Evolutionary conservation across 192 early-diverging fungal species (phyloP).

Genomic region (Dispira simplex): DNA sequence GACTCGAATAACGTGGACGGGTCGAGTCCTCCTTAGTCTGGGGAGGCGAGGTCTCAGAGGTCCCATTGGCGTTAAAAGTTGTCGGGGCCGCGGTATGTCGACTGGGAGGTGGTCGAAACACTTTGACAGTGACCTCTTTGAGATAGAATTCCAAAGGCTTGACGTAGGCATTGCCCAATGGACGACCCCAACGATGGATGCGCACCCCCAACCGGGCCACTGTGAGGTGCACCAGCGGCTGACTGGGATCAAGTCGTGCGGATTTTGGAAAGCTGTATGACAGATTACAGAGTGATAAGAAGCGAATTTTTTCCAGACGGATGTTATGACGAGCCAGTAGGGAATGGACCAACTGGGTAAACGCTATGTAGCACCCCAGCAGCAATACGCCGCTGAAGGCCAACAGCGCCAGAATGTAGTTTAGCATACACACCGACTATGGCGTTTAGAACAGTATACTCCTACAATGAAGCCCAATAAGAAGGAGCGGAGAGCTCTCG

Average conservation of each 20-base stretch:
- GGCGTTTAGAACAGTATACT: too few relatives aligned
- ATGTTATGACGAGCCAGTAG: constrained; percentile 5
- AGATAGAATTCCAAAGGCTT: constrained; percentile 10
- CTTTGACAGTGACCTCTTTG: constrained; percentile 5
- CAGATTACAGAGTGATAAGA: constrained; percentile 7
- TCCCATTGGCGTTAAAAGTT: not conserved
- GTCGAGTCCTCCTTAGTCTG: too few relatives aligned
- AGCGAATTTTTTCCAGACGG: constrained; percentile 10
- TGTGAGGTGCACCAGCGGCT: constrained; percentile 2
- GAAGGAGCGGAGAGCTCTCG: too few relatives aligned
- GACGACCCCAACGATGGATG: constrained; percentile 10
- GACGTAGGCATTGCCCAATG: constrained; percentile 8
- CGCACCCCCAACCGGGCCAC: constrained; percentile 10
- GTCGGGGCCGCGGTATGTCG: not conserved
- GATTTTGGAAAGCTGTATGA: constrained; percentile 5
- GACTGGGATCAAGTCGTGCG: not conserved
- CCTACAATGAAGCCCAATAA: too few relatives aligned
- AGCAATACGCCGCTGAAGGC: not conserved
- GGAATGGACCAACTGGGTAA: not conserved
- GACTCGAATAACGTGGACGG: not conserved
- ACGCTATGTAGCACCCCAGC: not conserved
- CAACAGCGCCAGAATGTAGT: too few relatives aligned
- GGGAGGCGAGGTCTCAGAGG: not conserved
- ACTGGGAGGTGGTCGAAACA: constrained; percentile 8
- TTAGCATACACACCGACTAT: too few relatives aligned